Evolutionary conservation across 768 basidiomycete species (phyloP).

Genomic region (Kwoniella sp.): DNA sequence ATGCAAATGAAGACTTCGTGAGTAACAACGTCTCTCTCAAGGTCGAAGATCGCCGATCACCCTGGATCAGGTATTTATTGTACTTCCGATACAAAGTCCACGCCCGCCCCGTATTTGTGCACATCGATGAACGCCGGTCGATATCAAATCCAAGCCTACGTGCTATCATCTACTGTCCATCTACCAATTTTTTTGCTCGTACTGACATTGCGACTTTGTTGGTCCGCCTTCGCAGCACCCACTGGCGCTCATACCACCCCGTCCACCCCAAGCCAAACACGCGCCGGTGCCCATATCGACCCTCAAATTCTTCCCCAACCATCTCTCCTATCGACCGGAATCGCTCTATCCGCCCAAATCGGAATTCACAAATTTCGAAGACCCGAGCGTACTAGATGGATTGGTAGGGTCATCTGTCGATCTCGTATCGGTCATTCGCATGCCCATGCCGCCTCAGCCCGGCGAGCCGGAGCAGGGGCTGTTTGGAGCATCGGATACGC

Average conservation of each 20-base stretch:
- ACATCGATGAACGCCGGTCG: no score
- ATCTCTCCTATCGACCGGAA: conserved; percentile 43
- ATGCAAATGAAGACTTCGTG: conserved; percentile 4
- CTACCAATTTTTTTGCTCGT: no score
- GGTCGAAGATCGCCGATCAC: no score
- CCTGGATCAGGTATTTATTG: no score
- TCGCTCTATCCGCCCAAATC: conserved; percentile 32
- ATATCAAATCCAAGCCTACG: no score
- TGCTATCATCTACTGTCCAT: no score
- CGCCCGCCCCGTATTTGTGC: no score
- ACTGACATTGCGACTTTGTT: neutral
- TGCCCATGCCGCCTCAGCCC: conserved; percentile 30
- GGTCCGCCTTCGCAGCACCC: conserved; percentile 22
- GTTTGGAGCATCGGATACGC: neutral
- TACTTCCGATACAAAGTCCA: no score
- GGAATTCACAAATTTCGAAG: conserved; percentile 16
- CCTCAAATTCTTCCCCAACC: conserved; percentile 44
- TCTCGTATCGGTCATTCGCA: conserved; percentile 39
- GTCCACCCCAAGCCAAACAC: conserved; percentile 1
- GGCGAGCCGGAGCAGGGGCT: neutral
- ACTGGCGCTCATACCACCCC: conserved; percentile 41
- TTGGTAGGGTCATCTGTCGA: conserved; percentile 33
- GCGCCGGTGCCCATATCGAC: conserved; percentile 32
- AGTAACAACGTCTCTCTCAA: no score
- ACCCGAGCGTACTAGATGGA: conserved; percentile 21